Base-by-base conservation (phyloP, 306 rosid genomes). In the Calophaca sinica region DNA sequence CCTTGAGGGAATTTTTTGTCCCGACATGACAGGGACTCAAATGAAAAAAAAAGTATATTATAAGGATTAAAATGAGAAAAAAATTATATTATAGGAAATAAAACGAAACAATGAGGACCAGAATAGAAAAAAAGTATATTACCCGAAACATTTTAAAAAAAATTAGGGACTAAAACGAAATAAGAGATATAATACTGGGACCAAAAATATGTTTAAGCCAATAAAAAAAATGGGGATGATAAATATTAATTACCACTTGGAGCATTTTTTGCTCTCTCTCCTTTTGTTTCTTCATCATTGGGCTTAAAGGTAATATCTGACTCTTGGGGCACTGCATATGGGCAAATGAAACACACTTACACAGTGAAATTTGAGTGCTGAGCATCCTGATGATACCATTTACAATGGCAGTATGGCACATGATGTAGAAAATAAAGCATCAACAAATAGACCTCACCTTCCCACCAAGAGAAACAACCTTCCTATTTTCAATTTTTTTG, bases 401-500 rank as follows among this genome's bases (percentile, higher is more conserved):
- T 61, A 39, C 45, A 42, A 32, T 52, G 9, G 26, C 26, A 20
- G 26, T 20, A 20, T 20, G 26, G 68, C 38, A 68, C 49, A 20
- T 3, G 36, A 31, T 13, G 4, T 68, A 62, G 65, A 63, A 71
- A 63, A 75, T n/a, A 42, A 6, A 62, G 39, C 45, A 84, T 68
- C 41, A 79, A 36, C 62, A 57, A 28, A 77, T 29, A 45, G 20
- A 51, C 33, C 82, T 63, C 81, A 91, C 97, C 94, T 94, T 94
- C 65, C 97, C 96, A 55, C 98, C 97, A 39, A 91, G 89, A 64
- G 94, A 84, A 73, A 89, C 83, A n/a, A 89, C 78, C 75, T 84
- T 94, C 68, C 20, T 81, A 76, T 88, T 77, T 84, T 94, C 97
- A 52, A 83, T 66, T 72, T 83, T 87, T 76, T 94, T 94, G 68